Evolutionary conservation across 2,329 filamentous ascomycete species (phyloP).

Genomic region (Uncinocarpus reesii): DNA sequence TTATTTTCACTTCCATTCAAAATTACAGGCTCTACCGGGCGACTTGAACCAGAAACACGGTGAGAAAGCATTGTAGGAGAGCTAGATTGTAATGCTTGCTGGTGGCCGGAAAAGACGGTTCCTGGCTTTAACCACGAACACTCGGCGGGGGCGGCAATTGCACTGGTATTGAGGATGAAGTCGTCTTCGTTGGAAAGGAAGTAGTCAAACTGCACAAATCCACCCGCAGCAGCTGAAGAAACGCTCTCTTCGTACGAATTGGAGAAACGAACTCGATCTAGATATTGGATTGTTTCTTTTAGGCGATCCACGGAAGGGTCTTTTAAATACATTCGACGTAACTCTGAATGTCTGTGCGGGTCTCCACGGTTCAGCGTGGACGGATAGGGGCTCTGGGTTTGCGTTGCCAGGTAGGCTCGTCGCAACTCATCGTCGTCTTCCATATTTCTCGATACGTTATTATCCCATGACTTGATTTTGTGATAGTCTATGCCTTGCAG

Average conservation of each 20-base stretch:
- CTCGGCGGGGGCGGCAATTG: constrained; percentile 41
- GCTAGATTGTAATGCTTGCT: constrained; percentile 43
- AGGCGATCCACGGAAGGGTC: constrained; percentile 34
- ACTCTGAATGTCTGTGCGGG: constrained; percentile 24
- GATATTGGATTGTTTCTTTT: constrained; percentile 52
- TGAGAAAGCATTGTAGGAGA: constrained; percentile 24
- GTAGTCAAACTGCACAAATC: constrained; percentile 45
- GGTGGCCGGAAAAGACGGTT: constrained; percentile 50
- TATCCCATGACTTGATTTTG: constrained; percentile 34
- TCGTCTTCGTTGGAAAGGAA: constrained; percentile 45
- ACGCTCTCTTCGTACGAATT: constrained; percentile 46
- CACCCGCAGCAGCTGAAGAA: constrained; percentile 43
- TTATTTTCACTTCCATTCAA: constrained; percentile 28
- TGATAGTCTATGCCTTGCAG: constrained; percentile 29
- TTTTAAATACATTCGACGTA: constrained; percentile 29
- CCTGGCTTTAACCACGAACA: constrained; percentile 55
- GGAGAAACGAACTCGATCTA: constrained; percentile 48
- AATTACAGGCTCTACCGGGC: constrained; percentile 27
- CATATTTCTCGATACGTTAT: constrained; percentile 18
- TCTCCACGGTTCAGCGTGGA: constrained; percentile 20
- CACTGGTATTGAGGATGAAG: constrained; percentile 47
- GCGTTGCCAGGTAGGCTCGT: neutral
- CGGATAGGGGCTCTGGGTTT: neutral
- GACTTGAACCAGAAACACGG: constrained; percentile 22
- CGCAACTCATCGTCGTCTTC: neutral